These are phyloP conservation scores for Pseudogymnoascus sp. DNA, from an alignment of 2,329 filamentous ascomycete species.

Conservation along the genomic window DNA sequence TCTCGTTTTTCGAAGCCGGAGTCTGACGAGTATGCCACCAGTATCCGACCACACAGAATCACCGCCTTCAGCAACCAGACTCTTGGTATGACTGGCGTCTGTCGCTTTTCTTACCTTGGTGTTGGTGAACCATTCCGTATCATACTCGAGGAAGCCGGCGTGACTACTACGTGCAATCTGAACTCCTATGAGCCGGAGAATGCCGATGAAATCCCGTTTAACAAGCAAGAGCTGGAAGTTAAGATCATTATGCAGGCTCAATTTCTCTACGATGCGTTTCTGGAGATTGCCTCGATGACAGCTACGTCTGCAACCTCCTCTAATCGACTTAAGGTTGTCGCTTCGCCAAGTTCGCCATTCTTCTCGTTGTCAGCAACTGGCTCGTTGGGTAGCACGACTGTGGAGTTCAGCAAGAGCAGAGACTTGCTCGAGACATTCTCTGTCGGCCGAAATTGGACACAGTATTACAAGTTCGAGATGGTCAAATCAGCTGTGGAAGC, in stretches of 20 bases:
- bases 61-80: constrained; percentile 79
- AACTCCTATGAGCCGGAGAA: constrained; percentile 75
- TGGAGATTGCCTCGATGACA: constrained; percentile 46
- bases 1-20: constrained; percentile 50
- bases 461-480: constrained; percentile 80
- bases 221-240: constrained; percentile 68
- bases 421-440: constrained; percentile 68
- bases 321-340: constrained; percentile 59
- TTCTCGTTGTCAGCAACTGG: constrained; percentile 64
- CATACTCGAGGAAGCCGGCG: constrained; percentile 74
- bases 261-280: constrained; percentile 63
- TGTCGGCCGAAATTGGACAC: constrained; percentile 50
- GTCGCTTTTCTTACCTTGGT: constrained; percentile 68
- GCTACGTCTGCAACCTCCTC: constrained; percentile 52
- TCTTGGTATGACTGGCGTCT: constrained; percentile 76
- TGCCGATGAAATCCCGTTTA: constrained; percentile 78
- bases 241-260: constrained; percentile 90
- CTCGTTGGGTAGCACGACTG: constrained; percentile 52
- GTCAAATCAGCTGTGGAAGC: constrained; percentile 79
- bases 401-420: constrained; percentile 57
- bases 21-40: constrained; percentile 52
- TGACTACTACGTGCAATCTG: constrained; percentile 83
- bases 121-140: constrained; percentile 74
- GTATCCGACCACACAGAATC: constrained; percentile 51
- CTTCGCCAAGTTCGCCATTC: constrained; percentile 46